Percentiles rank a stretch among this genome's conserved stretches.
These are phyloP conservation scores for Taphrina communis DNA, from an alignment of 1,139 yeast species.

Conservation along the genomic window DNA sequence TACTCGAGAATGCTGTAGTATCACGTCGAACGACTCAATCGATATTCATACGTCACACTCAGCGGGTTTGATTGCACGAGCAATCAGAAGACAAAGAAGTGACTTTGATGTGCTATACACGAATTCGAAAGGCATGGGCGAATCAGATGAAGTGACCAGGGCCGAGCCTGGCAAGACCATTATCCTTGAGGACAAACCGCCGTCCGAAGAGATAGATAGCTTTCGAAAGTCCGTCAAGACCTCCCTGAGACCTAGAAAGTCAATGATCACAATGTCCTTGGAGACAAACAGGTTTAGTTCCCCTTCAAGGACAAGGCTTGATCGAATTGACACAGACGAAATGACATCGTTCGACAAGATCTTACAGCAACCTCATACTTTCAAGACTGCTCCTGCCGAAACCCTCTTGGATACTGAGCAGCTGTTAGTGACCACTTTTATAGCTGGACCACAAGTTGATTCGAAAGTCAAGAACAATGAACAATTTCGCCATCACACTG, in stretches of 20 bases:
- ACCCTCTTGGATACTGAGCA: neutral
- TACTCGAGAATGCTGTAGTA: neutral
- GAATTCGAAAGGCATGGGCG: neutral
- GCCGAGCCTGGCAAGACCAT: neutral
- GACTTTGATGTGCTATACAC: conserved; percentile 23
- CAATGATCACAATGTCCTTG: conserved; percentile 21
- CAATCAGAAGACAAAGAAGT: conserved; percentile 5
- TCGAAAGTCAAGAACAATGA: neutral
- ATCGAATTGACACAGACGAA: conserved; percentile 20
- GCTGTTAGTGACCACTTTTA: neutral
- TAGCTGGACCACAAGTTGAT: neutral
- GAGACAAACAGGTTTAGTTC: neutral
- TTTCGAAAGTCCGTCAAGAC: neutral
- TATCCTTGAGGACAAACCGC: neutral
- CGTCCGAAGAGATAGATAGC: neutral
- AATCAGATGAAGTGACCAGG: neutral
- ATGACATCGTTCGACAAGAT: conserved; percentile 29
- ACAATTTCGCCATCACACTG: neutral
- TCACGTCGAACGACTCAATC: conserved; percentile 4
- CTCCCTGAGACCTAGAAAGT: neutral
- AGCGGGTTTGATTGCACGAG: neutral
- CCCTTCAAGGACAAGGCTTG: conserved; percentile 25
- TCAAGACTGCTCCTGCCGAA: conserved; percentile 10
- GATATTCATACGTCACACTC: neutral
- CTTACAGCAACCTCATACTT: conserved; percentile 2